phyloP scores from a whole-genome alignment of 805 yeast genomes.

The Yarrowia divulgata region DNA sequence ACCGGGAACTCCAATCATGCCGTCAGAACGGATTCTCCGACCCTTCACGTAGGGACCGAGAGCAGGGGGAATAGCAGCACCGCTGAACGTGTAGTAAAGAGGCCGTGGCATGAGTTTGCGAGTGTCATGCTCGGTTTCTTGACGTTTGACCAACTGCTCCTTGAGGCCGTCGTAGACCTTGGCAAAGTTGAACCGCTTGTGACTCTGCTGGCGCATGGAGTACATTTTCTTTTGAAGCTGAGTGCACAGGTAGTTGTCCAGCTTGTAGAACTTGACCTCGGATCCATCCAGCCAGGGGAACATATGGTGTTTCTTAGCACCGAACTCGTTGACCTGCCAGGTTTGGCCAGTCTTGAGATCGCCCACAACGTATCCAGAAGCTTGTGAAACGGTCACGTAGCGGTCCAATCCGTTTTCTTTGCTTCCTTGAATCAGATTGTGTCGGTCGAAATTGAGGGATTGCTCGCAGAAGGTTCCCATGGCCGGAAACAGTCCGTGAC shows the following conservation, averaged over 20 bases:
- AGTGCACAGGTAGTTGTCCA: not conserved
- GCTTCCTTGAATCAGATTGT: not conserved
- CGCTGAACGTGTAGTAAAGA: not conserved
- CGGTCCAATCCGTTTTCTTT: not conserved
- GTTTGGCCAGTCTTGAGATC: not conserved
- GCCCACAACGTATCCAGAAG: not conserved
- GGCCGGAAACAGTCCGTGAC: not conserved
- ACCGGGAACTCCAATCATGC: too few species aligned
- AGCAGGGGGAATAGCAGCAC: too few species aligned
- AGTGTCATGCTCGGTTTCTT: not conserved
- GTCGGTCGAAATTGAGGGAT: not conserved
- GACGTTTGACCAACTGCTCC: not conserved
- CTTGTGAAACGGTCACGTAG: not conserved
- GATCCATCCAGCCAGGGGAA: not conserved
- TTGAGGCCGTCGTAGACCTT: too few species aligned
- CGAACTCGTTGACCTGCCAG: not conserved
- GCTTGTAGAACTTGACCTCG: slow-evolving; percentile 1
- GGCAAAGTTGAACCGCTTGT: too few species aligned
- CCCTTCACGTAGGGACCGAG: too few species aligned
- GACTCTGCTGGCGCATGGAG: not conserved
- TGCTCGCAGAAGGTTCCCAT: not conserved
- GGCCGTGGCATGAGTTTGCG: not conserved
- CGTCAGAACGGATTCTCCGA: too few species aligned
- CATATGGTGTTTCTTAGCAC: not conserved
- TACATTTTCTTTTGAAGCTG: not conserved